These are phyloP conservation scores for Geotrichum ghanense DNA, from an alignment of 805 yeast species.

Conservation along the genomic window DNA sequence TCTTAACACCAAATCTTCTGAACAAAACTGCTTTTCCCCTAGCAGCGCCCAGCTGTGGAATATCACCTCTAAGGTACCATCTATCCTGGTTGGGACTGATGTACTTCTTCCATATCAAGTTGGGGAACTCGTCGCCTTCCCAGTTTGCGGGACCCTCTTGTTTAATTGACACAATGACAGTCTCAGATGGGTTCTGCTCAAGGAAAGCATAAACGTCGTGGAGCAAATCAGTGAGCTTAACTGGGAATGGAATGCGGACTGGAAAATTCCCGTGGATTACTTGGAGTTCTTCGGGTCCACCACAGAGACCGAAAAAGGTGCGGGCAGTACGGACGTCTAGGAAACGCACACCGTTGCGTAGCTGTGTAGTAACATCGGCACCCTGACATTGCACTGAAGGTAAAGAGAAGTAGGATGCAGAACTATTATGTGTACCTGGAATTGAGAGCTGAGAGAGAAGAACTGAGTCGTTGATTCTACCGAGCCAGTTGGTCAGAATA, in stretches of 20 bases:
- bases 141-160: conserved; percentile 63
- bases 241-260: conserved; percentile 47
- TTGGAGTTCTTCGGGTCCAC: conserved; percentile 38
- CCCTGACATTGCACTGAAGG: conserved; percentile 76
- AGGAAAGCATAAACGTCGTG: conserved; percentile 51
- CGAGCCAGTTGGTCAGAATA: conserved; percentile 37
- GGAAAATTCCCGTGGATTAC: conserved; percentile 72
- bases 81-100: conserved; percentile 36
- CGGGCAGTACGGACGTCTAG: conserved; percentile 57
- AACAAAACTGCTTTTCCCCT: conserved; percentile 62
- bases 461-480: conserved; percentile 39
- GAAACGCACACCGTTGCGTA: conserved; percentile 64
- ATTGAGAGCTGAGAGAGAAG: conserved; percentile 43
- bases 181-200: conserved; percentile 40
- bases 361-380: conserved; percentile 46
- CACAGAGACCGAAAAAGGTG: conserved; percentile 39
- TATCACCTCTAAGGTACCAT: conserved; percentile 47
- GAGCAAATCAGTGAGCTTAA: conserved; percentile 39
- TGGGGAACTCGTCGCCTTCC: conserved; percentile 60
- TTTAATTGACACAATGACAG: conserved; percentile 56
- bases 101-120: conserved; percentile 47
- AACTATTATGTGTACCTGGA: conserved; percentile 82
- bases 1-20: conserved; percentile 57
- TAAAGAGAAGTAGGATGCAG: conserved; percentile 58
- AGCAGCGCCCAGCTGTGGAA: conserved; percentile 49